Evolutionary conservation across 2,329 filamentous ascomycete genomes (phyloP).

Genomic region (Pestalotiopsis sp.): DNA sequence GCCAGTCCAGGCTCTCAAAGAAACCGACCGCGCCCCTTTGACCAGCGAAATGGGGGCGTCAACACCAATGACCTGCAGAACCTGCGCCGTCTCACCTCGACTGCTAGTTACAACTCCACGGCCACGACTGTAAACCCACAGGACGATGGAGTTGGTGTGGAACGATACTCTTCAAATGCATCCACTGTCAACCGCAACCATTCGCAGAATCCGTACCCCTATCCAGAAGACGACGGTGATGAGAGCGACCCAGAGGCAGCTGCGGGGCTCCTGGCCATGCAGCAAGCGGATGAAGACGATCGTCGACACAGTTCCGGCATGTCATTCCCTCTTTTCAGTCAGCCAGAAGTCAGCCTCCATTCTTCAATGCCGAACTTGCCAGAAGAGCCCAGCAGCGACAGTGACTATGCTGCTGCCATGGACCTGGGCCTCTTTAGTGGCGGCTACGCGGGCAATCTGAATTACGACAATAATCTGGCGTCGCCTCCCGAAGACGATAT

Average conservation of each 20-base stretch:
- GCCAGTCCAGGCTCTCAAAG: constrained; percentile 40
- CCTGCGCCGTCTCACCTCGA: constrained; percentile 42
- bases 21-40: constrained; percentile 38
- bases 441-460: constrained; percentile 60
- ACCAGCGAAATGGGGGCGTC: constrained; percentile 46
- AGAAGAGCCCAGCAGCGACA: constrained; percentile 67
- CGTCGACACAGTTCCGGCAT: constrained; percentile 58
- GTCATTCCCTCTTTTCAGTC: constrained; percentile 51
- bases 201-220: constrained; percentile 36
- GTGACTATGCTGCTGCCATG: constrained; percentile 69
- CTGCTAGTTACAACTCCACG: constrained; percentile 48
- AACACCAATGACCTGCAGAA: constrained; percentile 49
- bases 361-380: constrained; percentile 47
- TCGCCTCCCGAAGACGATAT: constrained; percentile 41
- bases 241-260: constrained; percentile 89
- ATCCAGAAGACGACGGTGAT: constrained; percentile 56
- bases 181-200: constrained; percentile 41
- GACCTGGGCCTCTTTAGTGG: constrained; percentile 78
- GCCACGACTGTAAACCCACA: constrained; percentile 47
- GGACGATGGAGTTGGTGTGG: constrained; percentile 38
- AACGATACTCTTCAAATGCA: constrained; percentile 43
- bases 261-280: constrained; percentile 81
- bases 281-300: constrained; percentile 80
- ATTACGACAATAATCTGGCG: constrained; percentile 52
- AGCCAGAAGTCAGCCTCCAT: constrained; percentile 34